phyloP scores from a whole-genome alignment of 768 basidiomycete genomes.

The Trichaptum fuscoviolaceum region DNA sequence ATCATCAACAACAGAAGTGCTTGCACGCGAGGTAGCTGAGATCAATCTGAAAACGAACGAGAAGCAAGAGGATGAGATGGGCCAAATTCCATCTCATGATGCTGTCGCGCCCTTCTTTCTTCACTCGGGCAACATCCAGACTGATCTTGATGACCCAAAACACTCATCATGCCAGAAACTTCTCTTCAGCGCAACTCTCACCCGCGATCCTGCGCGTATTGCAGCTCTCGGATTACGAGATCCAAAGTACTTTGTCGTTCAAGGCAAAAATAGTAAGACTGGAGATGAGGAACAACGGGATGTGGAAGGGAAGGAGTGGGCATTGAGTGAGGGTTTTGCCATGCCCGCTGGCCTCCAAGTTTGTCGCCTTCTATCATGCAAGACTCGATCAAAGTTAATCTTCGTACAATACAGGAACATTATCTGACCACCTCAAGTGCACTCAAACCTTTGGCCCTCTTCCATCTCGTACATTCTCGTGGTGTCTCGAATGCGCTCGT shows the following conservation, averaged over 20 bases:
- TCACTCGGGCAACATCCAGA: slow-evolving; percentile 34
- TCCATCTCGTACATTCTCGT: slow-evolving; percentile 71
- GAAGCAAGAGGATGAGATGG: neutral
- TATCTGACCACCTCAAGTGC: slow-evolving; percentile 77
- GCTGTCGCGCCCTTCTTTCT: slow-evolving; percentile 60
- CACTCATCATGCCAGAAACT: slow-evolving; percentile 84
- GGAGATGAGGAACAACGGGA: slow-evolving; percentile 39
- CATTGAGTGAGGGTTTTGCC: slow-evolving; percentile 65
- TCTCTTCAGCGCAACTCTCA: slow-evolving; percentile 93
- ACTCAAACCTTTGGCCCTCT: slow-evolving; percentile 84
- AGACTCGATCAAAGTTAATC: slow-evolving; percentile 3
- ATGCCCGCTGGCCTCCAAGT: slow-evolving; percentile 79
- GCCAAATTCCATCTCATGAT: slow-evolving; percentile 35
- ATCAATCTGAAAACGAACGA: neutral
- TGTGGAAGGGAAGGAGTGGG: slow-evolving; percentile 24
- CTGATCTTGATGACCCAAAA: slow-evolving; percentile 53
- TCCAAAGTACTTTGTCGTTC: slow-evolving; percentile 87
- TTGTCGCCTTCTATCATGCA: neutral
- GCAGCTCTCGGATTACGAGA: slow-evolving; percentile 70
- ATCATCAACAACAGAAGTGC: neutral
- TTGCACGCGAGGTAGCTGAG: neutral
- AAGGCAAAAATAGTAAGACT: slow-evolving; percentile 36
- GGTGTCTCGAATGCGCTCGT: slow-evolving; percentile 69
- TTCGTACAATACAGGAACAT: slow-evolving; percentile 54
- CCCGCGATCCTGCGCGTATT: slow-evolving; percentile 90